phyloP scores from a whole-genome alignment of 2,329 filamentous ascomycete genomes.

The Botrytis byssoidea region DNA sequence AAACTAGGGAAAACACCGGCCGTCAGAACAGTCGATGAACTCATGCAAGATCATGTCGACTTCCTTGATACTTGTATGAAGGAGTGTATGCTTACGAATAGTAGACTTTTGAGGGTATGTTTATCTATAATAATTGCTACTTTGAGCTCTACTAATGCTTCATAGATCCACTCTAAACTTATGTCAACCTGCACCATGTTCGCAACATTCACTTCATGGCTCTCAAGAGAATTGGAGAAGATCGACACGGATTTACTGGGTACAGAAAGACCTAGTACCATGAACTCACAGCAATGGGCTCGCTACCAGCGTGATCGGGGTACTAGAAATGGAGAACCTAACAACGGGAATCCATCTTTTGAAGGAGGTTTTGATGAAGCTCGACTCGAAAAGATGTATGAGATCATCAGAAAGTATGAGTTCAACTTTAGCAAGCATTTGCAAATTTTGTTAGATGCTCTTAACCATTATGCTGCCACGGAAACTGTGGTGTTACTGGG shows the following conservation, averaged over 20 bases:
- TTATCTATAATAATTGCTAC: not conserved
- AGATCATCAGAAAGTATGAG: conserved; percentile 89
- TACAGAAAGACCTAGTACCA: conserved; percentile 54
- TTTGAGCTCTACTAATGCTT: conserved; percentile 8
- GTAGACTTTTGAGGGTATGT: conserved; percentile 80
- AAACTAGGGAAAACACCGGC: conserved; percentile 40
- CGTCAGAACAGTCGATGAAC: conserved; percentile 81
- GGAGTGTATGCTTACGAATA: conserved; percentile 98
- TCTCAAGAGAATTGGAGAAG: conserved; percentile 80
- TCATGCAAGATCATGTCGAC: conserved; percentile 99
- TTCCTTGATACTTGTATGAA: conserved; percentile 97
- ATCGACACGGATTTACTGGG: conserved; percentile 75
- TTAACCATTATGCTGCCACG: conserved; percentile 96
- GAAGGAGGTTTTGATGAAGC: conserved; percentile 30
- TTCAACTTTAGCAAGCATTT: conserved; percentile 88
- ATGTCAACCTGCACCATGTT: conserved; percentile 96
- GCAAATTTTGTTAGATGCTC: conserved; percentile 87
- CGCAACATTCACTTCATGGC: conserved; percentile 81
- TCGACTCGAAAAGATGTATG: conserved; percentile 56
- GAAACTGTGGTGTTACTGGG: conserved; percentile 94
- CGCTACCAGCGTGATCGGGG: conserved; percentile 53
- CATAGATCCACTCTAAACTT: conserved; percentile 91
- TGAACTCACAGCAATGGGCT: conserved; percentile 61
- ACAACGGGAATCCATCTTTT: conserved; percentile 24
- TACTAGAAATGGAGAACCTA: conserved; percentile 42